A percentile compares a stretch with the other conserved stretches of the same genome.
These are phyloP conservation scores for Xylaria intraflava DNA, from an alignment of 495 filamentous ascomycete genomes.

Conservation along the genomic window DNA sequence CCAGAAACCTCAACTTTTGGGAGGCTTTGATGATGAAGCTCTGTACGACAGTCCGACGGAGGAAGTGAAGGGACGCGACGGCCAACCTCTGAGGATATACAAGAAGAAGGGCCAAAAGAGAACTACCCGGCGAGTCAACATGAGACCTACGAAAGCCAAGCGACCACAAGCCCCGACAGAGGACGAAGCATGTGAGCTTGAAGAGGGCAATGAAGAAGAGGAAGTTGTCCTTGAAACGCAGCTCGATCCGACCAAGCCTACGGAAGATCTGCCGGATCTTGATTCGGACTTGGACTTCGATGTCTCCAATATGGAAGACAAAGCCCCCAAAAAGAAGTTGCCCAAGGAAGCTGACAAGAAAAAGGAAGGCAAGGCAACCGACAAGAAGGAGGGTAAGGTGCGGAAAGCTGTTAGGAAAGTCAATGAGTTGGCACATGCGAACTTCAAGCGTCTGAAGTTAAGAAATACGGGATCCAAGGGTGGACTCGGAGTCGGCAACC, in stretches of 20 bases:
- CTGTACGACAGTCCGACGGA: constrained; percentile 45
- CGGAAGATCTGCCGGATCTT: constrained; percentile 12
- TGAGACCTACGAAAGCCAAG: constrained; percentile 47
- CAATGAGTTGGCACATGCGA: constrained; percentile 68
- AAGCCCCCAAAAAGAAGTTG: constrained; percentile 33
- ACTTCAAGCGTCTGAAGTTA: constrained; percentile 78
- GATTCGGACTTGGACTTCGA: constrained; percentile 22
- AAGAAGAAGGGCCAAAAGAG: constrained; percentile 94
- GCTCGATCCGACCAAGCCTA: constrained; percentile 20
- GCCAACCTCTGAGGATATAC: constrained; percentile 54
- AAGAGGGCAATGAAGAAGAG: constrained; percentile 11
- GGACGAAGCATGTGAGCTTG: constrained; percentile 10
- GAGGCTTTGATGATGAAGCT: constrained; percentile 54
- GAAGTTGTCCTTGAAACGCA: constrained; percentile 42
- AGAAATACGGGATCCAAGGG: constrained; percentile 52
- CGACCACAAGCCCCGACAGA: constrained; percentile 33
- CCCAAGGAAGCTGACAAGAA: constrained; percentile 19
- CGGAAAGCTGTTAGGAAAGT: constrained; percentile 60
- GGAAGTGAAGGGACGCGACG: constrained; percentile 36
- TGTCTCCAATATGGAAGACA: constrained; percentile 11
- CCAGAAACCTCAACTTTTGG: constrained; percentile 47
- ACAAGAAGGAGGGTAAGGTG: constrained; percentile 42
- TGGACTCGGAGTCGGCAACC: constrained; percentile 40
- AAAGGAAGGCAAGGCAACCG: constrained; percentile 25
- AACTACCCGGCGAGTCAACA: constrained; percentile 69